phyloP scores from a whole-genome alignment of 2,329 filamentous ascomycete species.

The Incumbomyces lentus region DNA sequence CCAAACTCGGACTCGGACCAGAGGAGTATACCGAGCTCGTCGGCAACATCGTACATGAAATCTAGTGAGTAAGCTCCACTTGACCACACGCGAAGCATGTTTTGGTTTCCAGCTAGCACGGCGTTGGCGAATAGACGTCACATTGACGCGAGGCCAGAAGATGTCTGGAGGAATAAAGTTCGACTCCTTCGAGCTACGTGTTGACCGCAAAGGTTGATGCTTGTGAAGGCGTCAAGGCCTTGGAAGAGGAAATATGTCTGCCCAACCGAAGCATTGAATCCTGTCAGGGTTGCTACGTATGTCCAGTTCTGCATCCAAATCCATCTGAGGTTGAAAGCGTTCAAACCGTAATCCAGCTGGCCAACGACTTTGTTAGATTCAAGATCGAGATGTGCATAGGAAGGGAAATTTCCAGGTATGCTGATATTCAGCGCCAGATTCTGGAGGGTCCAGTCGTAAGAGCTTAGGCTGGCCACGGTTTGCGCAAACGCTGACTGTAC shows the following conservation, averaged over 20 bases:
- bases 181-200: conserved; percentile 51
- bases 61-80: conserved; percentile 51
- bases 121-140: conserved; percentile 44
- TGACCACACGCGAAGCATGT: conserved; percentile 55
- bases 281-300: conserved; percentile 42
- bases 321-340: conserved; percentile 52
- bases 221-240: conserved; percentile 52
- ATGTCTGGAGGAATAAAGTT: conserved; percentile 54
- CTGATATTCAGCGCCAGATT: conserved; percentile 40
- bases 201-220: conserved; percentile 45
- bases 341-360: conserved; percentile 45
- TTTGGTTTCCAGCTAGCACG: conserved; percentile 49
- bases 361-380: conserved; percentile 43
- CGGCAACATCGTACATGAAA: conserved; percentile 53
- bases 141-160: conserved; percentile 52
- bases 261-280: conserved; percentile 28
- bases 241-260: conserved; percentile 43
- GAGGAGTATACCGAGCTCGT: conserved; percentile 50
- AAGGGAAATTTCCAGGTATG: conserved; percentile 46
- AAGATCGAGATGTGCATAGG: conserved; percentile 51
- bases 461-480: conserved; percentile 33
- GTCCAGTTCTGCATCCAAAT: conserved; percentile 51
- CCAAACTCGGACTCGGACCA: conserved; percentile 57
- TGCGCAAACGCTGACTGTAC: conserved; percentile 15
- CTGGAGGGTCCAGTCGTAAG: conserved; percentile 35